Conservation (phyloP, 148 eudicot genomes). For the Vaccinium vitisidaea region DNA sequence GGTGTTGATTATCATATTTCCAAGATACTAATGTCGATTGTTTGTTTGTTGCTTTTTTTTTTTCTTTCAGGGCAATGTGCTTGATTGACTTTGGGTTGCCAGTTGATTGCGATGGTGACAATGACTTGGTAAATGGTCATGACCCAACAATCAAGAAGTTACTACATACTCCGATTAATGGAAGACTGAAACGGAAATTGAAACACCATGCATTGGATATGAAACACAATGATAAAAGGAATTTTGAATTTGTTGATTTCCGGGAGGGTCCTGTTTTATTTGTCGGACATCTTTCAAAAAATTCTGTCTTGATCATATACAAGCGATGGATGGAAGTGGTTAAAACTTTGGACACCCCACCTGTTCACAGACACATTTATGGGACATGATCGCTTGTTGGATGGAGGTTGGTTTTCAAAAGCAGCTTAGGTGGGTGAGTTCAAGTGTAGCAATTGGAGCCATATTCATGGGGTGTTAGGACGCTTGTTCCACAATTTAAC, state of each 20-base stretch:
- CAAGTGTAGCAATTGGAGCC: constrained; percentile 24
- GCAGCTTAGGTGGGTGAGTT: constrained; percentile 24
- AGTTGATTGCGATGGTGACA: constrained; percentile 46
- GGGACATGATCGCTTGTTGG: constrained; percentile 48
- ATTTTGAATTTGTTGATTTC: constrained; percentile 54
- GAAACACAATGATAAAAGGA: constrained; percentile 43
- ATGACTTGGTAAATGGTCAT: constrained; percentile 31
- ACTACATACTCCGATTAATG: constrained; percentile 30
- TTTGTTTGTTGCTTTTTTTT: background rate
- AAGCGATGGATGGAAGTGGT: constrained; percentile 89
- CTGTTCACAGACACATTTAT: constrained; percentile 88
- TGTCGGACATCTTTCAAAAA: constrained; percentile 73
- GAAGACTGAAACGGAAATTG: constrained; percentile 42
- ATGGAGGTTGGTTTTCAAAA: constrained; percentile 11
- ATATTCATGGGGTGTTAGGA: background rate
- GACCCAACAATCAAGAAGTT: constrained; percentile 40
- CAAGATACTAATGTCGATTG: background rate
- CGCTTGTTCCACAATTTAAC: background rate
- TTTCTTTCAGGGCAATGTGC: constrained; percentile 76
- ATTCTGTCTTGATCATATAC: constrained; percentile 67
- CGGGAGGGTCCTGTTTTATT: constrained; percentile 72
- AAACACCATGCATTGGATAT: constrained; percentile 31
- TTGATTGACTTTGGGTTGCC: constrained; percentile 79
- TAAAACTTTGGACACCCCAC: constrained; percentile 57
- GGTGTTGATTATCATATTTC: background rate